These are phyloP conservation scores for Trypethelium eluteriae DNA, from an alignment of 495 filamentous ascomycete species.

Conservation along the genomic window DNA sequence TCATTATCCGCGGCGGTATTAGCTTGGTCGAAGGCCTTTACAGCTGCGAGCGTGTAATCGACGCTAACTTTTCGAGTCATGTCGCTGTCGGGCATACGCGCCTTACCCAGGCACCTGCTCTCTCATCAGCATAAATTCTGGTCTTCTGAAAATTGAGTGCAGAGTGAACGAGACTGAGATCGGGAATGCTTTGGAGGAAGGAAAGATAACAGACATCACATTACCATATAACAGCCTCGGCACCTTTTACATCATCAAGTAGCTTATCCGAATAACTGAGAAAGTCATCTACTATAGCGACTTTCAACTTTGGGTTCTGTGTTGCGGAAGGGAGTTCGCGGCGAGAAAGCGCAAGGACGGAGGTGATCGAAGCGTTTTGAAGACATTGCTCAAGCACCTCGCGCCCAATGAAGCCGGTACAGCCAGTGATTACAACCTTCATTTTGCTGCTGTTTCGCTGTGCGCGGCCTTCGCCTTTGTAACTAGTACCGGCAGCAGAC, in stretches of 20 bases:
- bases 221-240: slow-evolving; percentile 49
- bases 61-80: slow-evolving; percentile 34
- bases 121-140: not conserved
- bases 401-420: slow-evolving; percentile 46
- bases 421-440: slow-evolving; percentile 45
- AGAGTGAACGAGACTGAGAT: not conserved
- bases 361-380: slow-evolving; percentile 39
- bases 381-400: slow-evolving; percentile 45
- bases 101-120: slow-evolving; percentile 15
- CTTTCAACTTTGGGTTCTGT: slow-evolving; percentile 38
- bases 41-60: slow-evolving; percentile 41
- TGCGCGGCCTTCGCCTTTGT: no score
- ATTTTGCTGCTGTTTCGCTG: slow-evolving; percentile 15
- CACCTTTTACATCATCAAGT: slow-evolving; percentile 39
- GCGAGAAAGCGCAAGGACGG: slow-evolving; percentile 44
- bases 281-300: slow-evolving; percentile 43
- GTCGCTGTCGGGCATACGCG: slow-evolving; percentile 20
- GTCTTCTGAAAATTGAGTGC: no score
- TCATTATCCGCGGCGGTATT: slow-evolving; percentile 16
- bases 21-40: slow-evolving; percentile 34
- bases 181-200: not conserved
- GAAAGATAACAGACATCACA: not conserved
- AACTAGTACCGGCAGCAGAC: no score
- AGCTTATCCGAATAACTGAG: slow-evolving; percentile 36
- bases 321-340: slow-evolving; percentile 31